Evolutionary conservation across 768 basidiomycete species (phyloP), one percentile per base, ranked within the genome.

Genomic region (Fistulinella prunicolor): DNA sequence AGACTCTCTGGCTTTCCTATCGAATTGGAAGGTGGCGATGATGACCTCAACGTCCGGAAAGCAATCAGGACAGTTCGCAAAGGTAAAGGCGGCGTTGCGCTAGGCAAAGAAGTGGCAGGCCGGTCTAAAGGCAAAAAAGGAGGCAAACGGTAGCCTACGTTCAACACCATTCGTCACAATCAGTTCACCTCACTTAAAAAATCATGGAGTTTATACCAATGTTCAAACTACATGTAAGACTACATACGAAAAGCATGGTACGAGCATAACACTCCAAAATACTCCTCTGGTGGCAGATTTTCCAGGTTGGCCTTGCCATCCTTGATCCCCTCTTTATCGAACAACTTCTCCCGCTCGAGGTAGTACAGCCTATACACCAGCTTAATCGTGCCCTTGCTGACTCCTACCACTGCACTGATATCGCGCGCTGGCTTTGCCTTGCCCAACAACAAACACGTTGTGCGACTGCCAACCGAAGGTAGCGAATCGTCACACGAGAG

Each of bases 371-470:
- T 76, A 67, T 94, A 94, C 47, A 91, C 89, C 68, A 93, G 69
- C 70, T 90, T 90, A 64, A 97, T 94, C 42, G 96, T 98, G 42
- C 90, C 86, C 65, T 98, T 95, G 63, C 92, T 94, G 17, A 97
- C 93, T 9, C 94, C 93, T 3, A 92, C 94, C 10, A 97, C 91
- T 14, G 76, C 73, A 53, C 88, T 88, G 61, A 99, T 94, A 61
- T 97, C 92, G 69, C 83, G 83, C 40, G 86, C 78, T 20, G 82
- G 77, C 69, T 89, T 91, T 22, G 72, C 60, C 59, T 82, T 81
- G 44, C 86, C 90, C 59, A 94, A 75, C 36, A 97, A 63, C 55
- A 85, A 77, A 61, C 89, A 89, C 24, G n/a, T n/a, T n/a, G n/a
- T n/a, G n/a, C n/a, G n/a, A n/a, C n/a, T n/a, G n/a, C n/a, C n/a